Evolutionary conservation across 2,329 filamentous ascomycete genomes (phyloP).

Genomic region (Penicillium sp.): DNA sequence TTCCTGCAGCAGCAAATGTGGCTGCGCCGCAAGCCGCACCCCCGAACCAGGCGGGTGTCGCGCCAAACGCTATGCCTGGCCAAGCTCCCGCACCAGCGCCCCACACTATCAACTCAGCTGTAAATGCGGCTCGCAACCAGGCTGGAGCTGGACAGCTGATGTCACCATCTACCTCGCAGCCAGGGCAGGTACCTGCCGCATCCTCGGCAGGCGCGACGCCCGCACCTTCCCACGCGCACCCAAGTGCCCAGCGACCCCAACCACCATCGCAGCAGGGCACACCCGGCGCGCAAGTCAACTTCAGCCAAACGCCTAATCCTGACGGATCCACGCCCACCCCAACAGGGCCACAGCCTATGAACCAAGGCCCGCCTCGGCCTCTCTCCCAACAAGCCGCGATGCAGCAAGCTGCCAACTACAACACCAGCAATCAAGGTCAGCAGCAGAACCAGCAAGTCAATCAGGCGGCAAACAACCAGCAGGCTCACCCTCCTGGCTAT

Average conservation of each 20-base stretch:
- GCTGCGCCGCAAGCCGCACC: conserved; percentile 22
- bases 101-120: conserved; percentile 52
- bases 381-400: conserved; percentile 51
- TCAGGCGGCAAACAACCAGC: conserved; percentile 36
- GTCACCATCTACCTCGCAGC: conserved; percentile 40
- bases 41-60: conserved; percentile 27
- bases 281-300: conserved; percentile 31
- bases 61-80: conserved; percentile 33
- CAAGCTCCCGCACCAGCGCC: conserved; percentile 43
- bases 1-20: conserved; percentile 21
- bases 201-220: conserved; percentile 32
- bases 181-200: conserved; percentile 34
- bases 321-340: conserved; percentile 37
- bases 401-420: conserved; percentile 47
- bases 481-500: conserved; percentile 46
- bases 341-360: conserved; percentile 30
- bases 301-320: conserved; percentile 34
- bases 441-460: conserved; percentile 29
- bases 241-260: conserved; percentile 30
- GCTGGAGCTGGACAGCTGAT: conserved; percentile 40
- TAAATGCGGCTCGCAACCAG: conserved; percentile 48
- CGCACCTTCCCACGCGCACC: conserved; percentile 25
- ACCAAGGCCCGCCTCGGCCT: conserved; percentile 43
- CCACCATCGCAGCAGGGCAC: conserved; percentile 34
- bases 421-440: conserved; percentile 34